Conservation (phyloP, 306 rosid species). For the Trifolium pratense region DNA sequence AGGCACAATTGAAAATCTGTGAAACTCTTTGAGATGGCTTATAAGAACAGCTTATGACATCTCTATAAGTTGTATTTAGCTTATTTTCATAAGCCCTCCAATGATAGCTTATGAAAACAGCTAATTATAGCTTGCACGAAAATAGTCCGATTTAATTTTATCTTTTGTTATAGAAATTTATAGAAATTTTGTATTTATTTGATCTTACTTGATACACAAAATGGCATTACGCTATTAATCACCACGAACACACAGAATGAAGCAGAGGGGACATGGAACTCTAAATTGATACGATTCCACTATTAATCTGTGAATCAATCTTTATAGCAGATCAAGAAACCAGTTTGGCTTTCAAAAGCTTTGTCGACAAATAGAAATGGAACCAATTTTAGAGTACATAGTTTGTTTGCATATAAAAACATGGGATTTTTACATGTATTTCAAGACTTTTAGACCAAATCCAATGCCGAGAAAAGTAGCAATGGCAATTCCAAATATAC, state of each 20-base stretch:
- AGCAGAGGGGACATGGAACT: not conserved
- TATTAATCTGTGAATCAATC: slow-evolving; percentile 9
- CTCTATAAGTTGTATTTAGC: not conserved
- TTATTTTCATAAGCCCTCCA: not conserved
- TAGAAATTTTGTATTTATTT: not conserved
- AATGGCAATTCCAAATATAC: slow-evolving; percentile 70
- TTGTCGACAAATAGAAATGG: not conserved
- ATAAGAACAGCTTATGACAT: not conserved
- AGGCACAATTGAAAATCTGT: slow-evolving; percentile 46
- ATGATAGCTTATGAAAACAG: not conserved
- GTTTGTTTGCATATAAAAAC: not conserved
- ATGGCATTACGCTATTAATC: not conserved
- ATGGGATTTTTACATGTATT: slow-evolving; percentile 47
- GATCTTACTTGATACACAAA: not conserved
- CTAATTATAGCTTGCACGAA: not conserved
- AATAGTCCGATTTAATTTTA: not conserved
- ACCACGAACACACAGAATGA: not conserved
- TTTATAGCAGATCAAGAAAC: not conserved
- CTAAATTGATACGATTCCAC: not conserved
- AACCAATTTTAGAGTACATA: not conserved
- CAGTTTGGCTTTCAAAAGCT: not conserved
- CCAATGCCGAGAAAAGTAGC: slow-evolving; percentile 81
- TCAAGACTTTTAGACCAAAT: slow-evolving; percentile 55
- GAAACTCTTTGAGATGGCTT: not conserved
- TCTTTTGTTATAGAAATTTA: not conserved